Conservation (phyloP, 306 rosid genomes). For the Medicago arabica region DNA sequence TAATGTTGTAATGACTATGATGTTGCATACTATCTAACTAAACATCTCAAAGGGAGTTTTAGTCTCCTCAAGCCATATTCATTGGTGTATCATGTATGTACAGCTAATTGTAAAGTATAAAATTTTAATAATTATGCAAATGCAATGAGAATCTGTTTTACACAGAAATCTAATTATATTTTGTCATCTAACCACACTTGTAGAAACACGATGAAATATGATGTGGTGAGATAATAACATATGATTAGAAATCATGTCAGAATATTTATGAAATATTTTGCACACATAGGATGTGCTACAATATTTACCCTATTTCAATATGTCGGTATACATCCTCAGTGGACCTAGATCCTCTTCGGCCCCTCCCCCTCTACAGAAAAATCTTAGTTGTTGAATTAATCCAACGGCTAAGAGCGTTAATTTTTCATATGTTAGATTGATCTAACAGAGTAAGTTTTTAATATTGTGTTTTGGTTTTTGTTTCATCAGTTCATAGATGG, state of each 20-base stretch:
- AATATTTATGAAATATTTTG: background rate
- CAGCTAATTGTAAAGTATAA: background rate
- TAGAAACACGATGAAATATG: background rate
- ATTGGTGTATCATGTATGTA: constrained; percentile 4
- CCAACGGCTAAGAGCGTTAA: background rate
- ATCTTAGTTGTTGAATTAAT: background rate
- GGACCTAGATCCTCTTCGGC: background rate
- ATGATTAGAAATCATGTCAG: background rate
- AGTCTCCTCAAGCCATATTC: background rate
- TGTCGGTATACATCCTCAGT: background rate
- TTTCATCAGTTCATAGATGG: constrained; percentile 85
- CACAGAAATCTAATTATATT: background rate
- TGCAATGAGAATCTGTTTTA: too few species aligned
- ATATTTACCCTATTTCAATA: background rate
- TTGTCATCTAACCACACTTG: background rate
- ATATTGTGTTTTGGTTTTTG: background rate
- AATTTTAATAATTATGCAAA: background rate
- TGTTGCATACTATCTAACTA: background rate
- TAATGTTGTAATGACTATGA: constrained; percentile 5
- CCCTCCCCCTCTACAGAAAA: background rate
- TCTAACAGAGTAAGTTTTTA: background rate
- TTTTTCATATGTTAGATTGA: background rate
- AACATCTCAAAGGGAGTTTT: constrained; percentile 19
- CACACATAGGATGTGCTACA: background rate
- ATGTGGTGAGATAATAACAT: background rate